Percentiles rank a stretch among this genome's conserved stretches.
Conservation (phyloP, 1,284 basidiomycete species). For the Heimioporus retisporus region DNA sequence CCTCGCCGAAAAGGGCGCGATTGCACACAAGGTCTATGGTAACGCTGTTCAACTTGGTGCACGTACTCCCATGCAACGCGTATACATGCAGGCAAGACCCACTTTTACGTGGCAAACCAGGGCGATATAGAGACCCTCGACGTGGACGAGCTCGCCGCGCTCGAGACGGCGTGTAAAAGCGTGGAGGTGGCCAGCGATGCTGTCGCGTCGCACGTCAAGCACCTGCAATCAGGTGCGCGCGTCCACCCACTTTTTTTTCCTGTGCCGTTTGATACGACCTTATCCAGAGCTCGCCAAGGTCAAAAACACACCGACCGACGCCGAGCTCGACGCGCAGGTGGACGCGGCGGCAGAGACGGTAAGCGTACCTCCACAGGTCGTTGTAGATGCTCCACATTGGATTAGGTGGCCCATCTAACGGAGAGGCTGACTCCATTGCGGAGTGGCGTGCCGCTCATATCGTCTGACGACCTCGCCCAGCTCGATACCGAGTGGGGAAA, state of each 20-base stretch:
- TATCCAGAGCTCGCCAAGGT: conserved; percentile 70
- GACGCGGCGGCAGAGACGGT: conserved; percentile 57
- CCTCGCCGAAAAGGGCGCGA: too few species aligned
- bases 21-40: conserved; percentile 81
- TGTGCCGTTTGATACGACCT: too few species aligned
- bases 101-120: conserved; percentile 85
- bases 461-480: conserved; percentile 68
- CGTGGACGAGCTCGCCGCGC: conserved; percentile 22
- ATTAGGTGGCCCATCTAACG: conserved; percentile 60
- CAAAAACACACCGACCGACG: conserved; percentile 66
- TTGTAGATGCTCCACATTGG: conserved; percentile 10
- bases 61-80: too few species aligned
- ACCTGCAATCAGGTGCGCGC: too few species aligned
- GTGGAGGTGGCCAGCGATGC: too few species aligned
- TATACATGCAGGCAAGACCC: conserved; percentile 74
- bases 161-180: too few species aligned
- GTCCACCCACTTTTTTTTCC: neutral
- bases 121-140: conserved; percentile 70
- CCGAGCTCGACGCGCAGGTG: conserved; percentile 60
- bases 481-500: conserved; percentile 74
- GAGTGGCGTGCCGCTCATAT: conserved; percentile 71
- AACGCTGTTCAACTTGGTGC: conserved; percentile 1
- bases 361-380: conserved; percentile 17
- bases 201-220: conserved; percentile 56
- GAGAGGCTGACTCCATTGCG: conserved; percentile 72